These are phyloP conservation scores for Zygoascus ofunaensis DNA, from an alignment of 805 yeast genomes.

Conservation along the genomic window DNA sequence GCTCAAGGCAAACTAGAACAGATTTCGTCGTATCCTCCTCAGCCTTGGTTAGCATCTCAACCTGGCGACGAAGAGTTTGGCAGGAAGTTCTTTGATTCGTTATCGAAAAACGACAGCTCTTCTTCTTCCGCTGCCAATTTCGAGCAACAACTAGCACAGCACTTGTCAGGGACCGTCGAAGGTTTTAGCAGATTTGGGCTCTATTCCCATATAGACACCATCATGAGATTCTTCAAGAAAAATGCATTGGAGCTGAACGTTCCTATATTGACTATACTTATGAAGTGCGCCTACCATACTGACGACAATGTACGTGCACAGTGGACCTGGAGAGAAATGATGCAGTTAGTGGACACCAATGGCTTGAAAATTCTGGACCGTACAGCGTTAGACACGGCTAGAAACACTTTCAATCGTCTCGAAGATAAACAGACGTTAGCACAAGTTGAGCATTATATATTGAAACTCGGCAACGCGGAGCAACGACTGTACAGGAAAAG, in stretches of 20 bases:
- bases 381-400: background rate
- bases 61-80: background rate
- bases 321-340: slow-evolving; percentile 15
- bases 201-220: slow-evolving; percentile 9
- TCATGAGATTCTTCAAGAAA: slow-evolving; percentile 6
- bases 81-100: background rate
- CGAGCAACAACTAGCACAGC: slow-evolving; percentile 2
- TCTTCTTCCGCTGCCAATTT: no score
- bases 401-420: background rate
- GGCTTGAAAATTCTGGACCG: background rate
- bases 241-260: slow-evolving; percentile 5
- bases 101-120: background rate
- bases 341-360: background rate
- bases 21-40: background rate
- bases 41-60: background rate
- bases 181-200: slow-evolving; percentile 13
- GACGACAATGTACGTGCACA: slow-evolving; percentile 16
- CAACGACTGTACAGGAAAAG: background rate
- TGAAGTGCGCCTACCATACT: slow-evolving; percentile 17
- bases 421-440: background rate
- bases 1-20: background rate
- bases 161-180: slow-evolving; percentile 8
- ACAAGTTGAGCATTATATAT: background rate
- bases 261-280: slow-evolving; percentile 15
- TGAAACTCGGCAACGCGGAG: background rate